A percentile compares a stretch with the other conserved stretches of the same genome.
Conservation (phyloP, 306 rosid species). For the Vigna hirtella region DNA sequence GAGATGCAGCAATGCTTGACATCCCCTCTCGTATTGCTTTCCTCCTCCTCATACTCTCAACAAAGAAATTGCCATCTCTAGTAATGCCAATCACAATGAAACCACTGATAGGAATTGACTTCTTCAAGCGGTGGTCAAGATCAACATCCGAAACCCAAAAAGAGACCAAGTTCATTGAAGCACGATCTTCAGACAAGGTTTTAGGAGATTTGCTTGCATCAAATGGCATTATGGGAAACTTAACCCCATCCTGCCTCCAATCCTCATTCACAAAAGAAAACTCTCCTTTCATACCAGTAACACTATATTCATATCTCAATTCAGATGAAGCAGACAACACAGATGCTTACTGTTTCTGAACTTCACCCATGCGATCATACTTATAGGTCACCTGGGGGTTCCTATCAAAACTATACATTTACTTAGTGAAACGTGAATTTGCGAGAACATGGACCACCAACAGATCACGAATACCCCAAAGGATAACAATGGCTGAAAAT, state of each 20-base stretch:
- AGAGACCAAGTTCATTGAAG: constrained; percentile 54
- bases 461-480: constrained; percentile 55
- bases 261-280: constrained; percentile 78
- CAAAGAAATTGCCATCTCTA: constrained; percentile 51
- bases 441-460: constrained; percentile 52
- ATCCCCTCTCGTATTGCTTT: constrained; percentile 58
- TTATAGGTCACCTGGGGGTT: constrained; percentile 44
- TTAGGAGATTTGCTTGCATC: constrained; percentile 41
- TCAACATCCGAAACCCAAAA: constrained; percentile 51
- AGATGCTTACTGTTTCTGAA: constrained; percentile 65
- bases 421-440: constrained; percentile 49
- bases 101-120: constrained; percentile 63
- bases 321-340: constrained; percentile 75
- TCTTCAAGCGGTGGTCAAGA: constrained; percentile 63
- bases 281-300: constrained; percentile 59
- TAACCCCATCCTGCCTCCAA: constrained; percentile 70
- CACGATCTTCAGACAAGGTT: constrained; percentile 32
- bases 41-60: constrained; percentile 54
- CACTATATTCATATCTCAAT: constrained; percentile 57
- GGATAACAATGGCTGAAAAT: constrained; percentile 49
- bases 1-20: constrained; percentile 68
- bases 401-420: constrained; percentile 38
- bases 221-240: constrained; percentile 80
- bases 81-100: constrained; percentile 67
- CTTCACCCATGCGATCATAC: constrained; percentile 77